Base-by-base conservation (phyloP, 257 asterid species). In the Verbena officinalis region DNA sequence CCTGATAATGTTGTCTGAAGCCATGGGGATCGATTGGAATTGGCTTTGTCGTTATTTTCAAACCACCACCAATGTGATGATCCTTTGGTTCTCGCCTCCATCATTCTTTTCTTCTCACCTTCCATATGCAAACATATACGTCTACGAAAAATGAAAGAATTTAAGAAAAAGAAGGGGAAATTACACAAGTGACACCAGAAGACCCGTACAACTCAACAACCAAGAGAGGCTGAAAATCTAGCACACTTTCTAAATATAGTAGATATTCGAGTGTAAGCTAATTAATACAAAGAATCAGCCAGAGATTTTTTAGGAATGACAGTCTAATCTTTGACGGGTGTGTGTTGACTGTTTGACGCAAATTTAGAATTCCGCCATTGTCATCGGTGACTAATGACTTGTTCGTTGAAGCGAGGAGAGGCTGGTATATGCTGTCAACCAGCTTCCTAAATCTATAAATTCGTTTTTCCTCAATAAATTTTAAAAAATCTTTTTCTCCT, bases 61-160 rank as follows among this genome's bases (percentile, higher is more conserved):
- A 80, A 51, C 89, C 92, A 85, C 89, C 92, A 85, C 78, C 79
- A 74, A 40, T 60, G 72, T 49, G 84, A 70, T 53, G 80, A 74
- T 23, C 49, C 44, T 65, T 54, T 44, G 50, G 66, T 67, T 62
- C 40, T 66, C n/a, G 56, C 55, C 59, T 68, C 84, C 70, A 52
- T 62, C 85, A 81, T 76, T 16, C 52, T 49, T 46, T 19, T 21
- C 60, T 55, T 33, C 73, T 59, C 22, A 34, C 73, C 73, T 52
- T 50, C 45, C 30, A 2, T 20, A 65, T 17, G 11, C 40, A 36
- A 36, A 27, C 33, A 27, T 27, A 27, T 27, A 27, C 33, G 33
- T 27, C 2, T 27, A 2, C 33, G 40, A 20, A 20, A 50, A 20
- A 50, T 2, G 23, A 20, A 50, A 50, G n/a, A 14, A 27, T 2